These are phyloP conservation scores for Verticillium dahliae DNA, from an alignment of 2,329 filamentous ascomycete species.

Conservation along the genomic window DNA sequence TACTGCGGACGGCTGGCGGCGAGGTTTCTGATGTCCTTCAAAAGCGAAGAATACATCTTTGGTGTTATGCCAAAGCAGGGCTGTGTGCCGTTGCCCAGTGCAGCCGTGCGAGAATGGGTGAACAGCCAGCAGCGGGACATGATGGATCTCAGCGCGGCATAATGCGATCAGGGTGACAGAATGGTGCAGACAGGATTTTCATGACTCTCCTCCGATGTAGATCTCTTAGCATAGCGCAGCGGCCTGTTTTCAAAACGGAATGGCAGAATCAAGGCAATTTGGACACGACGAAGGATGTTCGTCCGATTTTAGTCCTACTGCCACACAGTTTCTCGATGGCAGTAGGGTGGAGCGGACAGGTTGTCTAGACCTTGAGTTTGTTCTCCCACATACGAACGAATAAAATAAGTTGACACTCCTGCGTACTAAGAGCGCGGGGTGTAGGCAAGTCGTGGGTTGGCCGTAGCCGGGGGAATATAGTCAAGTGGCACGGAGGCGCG, in stretches of 20 bases:
- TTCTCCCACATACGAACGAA: constrained; percentile 59
- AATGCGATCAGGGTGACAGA: neutral
- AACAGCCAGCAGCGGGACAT: neutral
- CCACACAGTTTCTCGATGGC: constrained; percentile 47
- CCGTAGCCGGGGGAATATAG: neutral
- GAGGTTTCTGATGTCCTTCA: constrained; percentile 49
- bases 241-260: too few species aligned
- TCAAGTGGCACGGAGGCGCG: neutral
- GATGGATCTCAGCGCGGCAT: neutral
- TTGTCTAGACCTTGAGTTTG: constrained; percentile 59
- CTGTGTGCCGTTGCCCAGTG: neutral
- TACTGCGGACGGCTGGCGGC: constrained; percentile 47
- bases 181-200: neutral
- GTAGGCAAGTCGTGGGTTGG: constrained; percentile 53
- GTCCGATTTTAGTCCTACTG: constrained; percentile 59
- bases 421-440: constrained; percentile 52
- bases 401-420: constrained; percentile 50
- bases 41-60: constrained; percentile 41
- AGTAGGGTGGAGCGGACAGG: constrained; percentile 62
- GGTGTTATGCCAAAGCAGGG: constrained; percentile 13
- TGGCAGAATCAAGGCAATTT: too few species aligned
- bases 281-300: constrained; percentile 34
- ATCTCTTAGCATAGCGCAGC: neutral
- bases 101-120: neutral
- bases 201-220: neutral